A percentile compares a stretch with the other conserved stretches of the same genome.
Conservation (phyloP, 352 stramenopile species). For the Peronospora belbahrii region DNA sequence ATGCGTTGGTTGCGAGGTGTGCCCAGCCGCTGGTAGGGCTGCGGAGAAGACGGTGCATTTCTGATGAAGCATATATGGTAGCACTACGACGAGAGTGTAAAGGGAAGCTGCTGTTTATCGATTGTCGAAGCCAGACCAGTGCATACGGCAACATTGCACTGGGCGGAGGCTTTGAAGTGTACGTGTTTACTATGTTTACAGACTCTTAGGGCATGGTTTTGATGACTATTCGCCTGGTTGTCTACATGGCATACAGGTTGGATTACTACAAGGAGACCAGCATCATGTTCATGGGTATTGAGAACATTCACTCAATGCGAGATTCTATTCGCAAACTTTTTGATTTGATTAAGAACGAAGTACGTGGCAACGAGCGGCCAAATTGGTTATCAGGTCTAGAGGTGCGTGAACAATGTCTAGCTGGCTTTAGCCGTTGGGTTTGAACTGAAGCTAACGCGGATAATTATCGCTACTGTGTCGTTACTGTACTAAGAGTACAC, state of each 20-base stretch:
- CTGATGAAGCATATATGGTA: slow-evolving; percentile 85
- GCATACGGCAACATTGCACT: slow-evolving; percentile 78
- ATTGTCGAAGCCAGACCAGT: slow-evolving; percentile 81
- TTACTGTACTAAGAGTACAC: slow-evolving; percentile 34
- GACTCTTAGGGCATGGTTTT: not conserved
- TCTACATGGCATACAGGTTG: slow-evolving; percentile 25
- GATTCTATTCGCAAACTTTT: slow-evolving; percentile 78
- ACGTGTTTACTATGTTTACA: slow-evolving; percentile 12
- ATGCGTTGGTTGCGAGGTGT: slow-evolving; percentile 89
- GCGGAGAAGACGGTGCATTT: slow-evolving; percentile 83
- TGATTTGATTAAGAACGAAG: slow-evolving; percentile 82
- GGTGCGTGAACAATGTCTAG: slow-evolving; percentile 19
- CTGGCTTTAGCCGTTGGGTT: not conserved
- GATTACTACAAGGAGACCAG: slow-evolving; percentile 79
- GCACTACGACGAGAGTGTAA: slow-evolving; percentile 49
- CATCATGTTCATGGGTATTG: slow-evolving; percentile 85
- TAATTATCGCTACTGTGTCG: not conserved
- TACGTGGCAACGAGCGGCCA: slow-evolving; percentile 61
- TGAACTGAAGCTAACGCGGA: slow-evolving; percentile 3
- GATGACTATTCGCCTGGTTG: too few relatives aligned
- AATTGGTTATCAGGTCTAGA: slow-evolving; percentile 80
- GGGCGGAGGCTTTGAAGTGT: slow-evolving; percentile 82
- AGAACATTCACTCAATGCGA: slow-evolving; percentile 91
- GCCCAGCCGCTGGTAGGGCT: slow-evolving; percentile 93
- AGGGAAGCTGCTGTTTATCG: slow-evolving; percentile 65